Conservation (phyloP, 768 basidiomycete genomes). For the Heimioporus sp. region DNA sequence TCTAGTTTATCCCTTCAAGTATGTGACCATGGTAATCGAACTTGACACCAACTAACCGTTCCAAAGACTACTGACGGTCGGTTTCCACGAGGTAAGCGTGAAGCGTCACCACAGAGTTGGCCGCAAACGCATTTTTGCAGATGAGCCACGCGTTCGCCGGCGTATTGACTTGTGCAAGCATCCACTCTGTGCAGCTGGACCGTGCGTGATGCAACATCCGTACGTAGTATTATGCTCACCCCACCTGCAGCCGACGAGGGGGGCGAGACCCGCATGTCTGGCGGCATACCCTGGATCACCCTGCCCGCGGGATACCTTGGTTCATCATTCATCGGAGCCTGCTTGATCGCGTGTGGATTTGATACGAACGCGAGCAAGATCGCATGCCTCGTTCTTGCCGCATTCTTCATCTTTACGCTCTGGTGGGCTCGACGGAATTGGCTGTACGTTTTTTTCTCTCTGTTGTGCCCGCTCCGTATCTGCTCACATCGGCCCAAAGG, state of each 20-base stretch:
- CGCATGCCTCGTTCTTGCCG: slow-evolving; percentile 75
- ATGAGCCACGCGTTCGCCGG: slow-evolving; percentile 87
- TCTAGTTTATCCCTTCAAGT: slow-evolving; percentile 91
- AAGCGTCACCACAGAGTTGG: slow-evolving; percentile 4
- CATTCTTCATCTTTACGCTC: slow-evolving; percentile 82
- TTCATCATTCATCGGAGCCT: slow-evolving; percentile 82
- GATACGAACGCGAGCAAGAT: slow-evolving; percentile 87
- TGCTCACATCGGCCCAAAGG: slow-evolving; percentile 34
- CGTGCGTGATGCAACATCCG: slow-evolving; percentile 47
- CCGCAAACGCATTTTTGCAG: slow-evolving; percentile 33
- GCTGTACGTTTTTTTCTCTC: slow-evolving; percentile 47
- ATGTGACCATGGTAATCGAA: slow-evolving; percentile 28
- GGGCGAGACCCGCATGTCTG: slow-evolving; percentile 83
- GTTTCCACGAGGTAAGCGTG: slow-evolving; percentile 76
- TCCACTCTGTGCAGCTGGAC: slow-evolving; percentile 84
- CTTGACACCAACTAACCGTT: slow-evolving; percentile 14
- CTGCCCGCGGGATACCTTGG: slow-evolving; percentile 87
- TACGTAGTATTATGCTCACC: slow-evolving; percentile 2
- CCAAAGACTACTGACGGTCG: slow-evolving; percentile 74
- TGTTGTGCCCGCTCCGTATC: not conserved
- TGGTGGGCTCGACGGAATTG: slow-evolving; percentile 84
- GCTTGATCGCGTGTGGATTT: slow-evolving; percentile 84
- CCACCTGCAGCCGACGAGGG: slow-evolving; percentile 72
- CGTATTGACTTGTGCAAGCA: slow-evolving; percentile 79
- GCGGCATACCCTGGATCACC: slow-evolving; percentile 79